A percentile compares a stretch with the other conserved stretches of the same genome.
Conservation (phyloP, 225 moss, liverwort and hornwort species). For the Polytrichum commune region DNA sequence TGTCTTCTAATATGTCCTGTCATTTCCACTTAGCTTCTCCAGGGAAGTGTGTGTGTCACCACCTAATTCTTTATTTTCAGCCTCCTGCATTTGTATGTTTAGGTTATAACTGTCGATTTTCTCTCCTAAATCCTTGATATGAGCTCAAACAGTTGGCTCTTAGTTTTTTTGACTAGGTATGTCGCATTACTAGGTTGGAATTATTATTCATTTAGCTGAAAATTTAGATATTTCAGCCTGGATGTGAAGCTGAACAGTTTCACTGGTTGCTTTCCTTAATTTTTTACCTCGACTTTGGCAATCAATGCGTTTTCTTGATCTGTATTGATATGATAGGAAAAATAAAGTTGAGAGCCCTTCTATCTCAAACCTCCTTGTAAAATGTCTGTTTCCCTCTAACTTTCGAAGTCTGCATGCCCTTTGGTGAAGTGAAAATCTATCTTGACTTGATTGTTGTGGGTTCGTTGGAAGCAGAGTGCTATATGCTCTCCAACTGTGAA, state of each 20-base stretch:
- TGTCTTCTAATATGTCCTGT: not conserved
- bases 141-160: not conserved
- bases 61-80: not conserved
- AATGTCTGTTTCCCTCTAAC: too few relatives aligned
- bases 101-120: not conserved
- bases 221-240: conserved; percentile 5
- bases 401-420: too few relatives aligned
- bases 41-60: not conserved
- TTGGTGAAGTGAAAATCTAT: too few relatives aligned
- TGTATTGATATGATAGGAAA: conserved; percentile 4
- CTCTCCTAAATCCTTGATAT: not conserved
- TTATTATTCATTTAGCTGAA: conserved; percentile 7
- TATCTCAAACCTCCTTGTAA: not conserved
- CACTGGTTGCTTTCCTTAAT: not conserved
- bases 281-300: not conserved
- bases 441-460: too few relatives aligned
- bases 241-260: not conserved
- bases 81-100: not conserved
- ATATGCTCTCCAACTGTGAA: too few relatives aligned
- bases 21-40: not conserved
- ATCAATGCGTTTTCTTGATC: not conserved
- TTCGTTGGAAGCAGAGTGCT: too few relatives aligned
- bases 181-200: not conserved
- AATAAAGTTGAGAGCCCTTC: conserved; percentile 6
- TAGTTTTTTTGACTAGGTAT: not conserved